Evolutionary conservation across 805 yeast species (phyloP).

Genomic region (Scheffersomyces ergatensis): DNA sequence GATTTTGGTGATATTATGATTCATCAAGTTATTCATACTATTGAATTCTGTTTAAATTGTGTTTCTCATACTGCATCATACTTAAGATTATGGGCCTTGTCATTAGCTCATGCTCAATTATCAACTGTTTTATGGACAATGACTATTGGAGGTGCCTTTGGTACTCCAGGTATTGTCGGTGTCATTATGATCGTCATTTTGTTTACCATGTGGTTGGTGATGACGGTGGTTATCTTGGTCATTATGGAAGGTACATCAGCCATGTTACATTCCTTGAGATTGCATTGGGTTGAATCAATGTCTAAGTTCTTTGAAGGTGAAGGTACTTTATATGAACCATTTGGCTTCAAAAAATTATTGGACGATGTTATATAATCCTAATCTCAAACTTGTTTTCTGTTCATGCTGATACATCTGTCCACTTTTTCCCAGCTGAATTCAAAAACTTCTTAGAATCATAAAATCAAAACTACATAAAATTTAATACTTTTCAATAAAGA

Average conservation of each 20-base stretch:
- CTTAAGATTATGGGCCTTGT: conserved; percentile 93
- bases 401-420: too few relatives aligned
- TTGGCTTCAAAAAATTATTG: conserved; percentile 53
- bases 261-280: conserved; percentile 96
- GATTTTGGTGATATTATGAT: conserved; percentile 91
- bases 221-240: conserved; percentile 89
- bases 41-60: conserved; percentile 95
- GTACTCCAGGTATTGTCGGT: conserved; percentile 60
- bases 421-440: too few relatives aligned
- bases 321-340: conserved; percentile 89
- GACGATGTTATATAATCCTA: conserved; percentile 15
- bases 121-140: conserved; percentile 94
- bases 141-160: conserved; percentile 84
- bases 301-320: conserved; percentile 97
- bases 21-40: conserved; percentile 96
- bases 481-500: too few relatives aligned
- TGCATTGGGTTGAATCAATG: conserved; percentile 99
- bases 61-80: conserved; percentile 99
- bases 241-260: conserved; percentile 99
- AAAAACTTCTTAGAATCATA: too few relatives aligned
- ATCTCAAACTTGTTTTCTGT: too few relatives aligned
- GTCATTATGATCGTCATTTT: conserved; percentile 72
- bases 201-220: conserved; percentile 92
- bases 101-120: conserved; percentile 94
- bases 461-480: too few relatives aligned